Evolutionary conservation across 2,329 filamentous ascomycete genomes (phyloP), one percentile per base, ranked within the genome.

Genomic region (Penicillium sp.): DNA sequence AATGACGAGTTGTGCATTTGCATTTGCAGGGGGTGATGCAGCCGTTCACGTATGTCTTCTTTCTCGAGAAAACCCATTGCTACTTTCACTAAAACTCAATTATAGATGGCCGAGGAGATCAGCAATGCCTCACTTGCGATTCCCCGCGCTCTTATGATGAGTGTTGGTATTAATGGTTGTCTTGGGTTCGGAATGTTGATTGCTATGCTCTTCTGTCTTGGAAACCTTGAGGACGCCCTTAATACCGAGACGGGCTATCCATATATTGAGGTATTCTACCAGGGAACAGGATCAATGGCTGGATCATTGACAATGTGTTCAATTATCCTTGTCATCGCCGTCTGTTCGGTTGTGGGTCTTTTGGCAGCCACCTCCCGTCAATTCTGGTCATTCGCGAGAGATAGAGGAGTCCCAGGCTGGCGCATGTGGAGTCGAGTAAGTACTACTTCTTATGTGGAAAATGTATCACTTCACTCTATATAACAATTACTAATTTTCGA

Each of bases 351-450:
- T 45, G 42, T 45, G 11, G 42, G 42, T 21, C 42, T 45, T 6
- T 18, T 45, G 10, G 74, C 75, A 1, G 73, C 75, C 1, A 67
- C 73, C 6, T 73, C 70, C 18, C 55, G 58, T 10, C 58, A 58
- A 66, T 71, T 42, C 71, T 77, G 59, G 58, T 75, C n/a, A 71
- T 78, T 78, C 50, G 75, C 76, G 3, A 69, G 76, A 37, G 76
- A 78, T 55, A 65, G 69, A 23, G 76, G 74, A 2, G 53, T 75
- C 19, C 76, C 76, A 10, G 68, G 65, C 52, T 64, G 67, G 18
- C 46, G 56, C 2, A 49, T 56, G 31, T 62, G 62, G 39, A 48
- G 55, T 18, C 34, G 53, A 26, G 61, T 62, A 54, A 39, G 52
- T 39, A 4, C 8, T 21, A n/a, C n/a, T n/a, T n/a, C n/a, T n/a